phyloP scores from a whole-genome alignment of 2,329 filamentous ascomycete species.

The Fusarium dlaminii region DNA sequence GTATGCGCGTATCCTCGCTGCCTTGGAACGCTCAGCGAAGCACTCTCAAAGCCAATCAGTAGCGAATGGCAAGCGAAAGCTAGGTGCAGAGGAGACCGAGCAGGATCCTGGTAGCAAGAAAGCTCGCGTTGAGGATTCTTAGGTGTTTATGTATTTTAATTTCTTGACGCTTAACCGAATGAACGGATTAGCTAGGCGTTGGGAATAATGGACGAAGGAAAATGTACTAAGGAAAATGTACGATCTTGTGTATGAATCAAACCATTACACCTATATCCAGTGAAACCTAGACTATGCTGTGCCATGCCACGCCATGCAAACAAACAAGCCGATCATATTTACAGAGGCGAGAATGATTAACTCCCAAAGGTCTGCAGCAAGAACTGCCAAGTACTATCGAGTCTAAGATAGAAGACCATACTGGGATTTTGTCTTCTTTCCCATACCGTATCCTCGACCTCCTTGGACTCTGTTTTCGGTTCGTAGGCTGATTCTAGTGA shows the following conservation, averaged over 20 bases:
- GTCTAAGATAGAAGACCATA: conserved; percentile 16
- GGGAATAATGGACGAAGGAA: conserved; percentile 17
- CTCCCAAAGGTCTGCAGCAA: conserved; percentile 21
- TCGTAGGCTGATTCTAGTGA: neutral
- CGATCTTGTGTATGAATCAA: conserved; percentile 27
- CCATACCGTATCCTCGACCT: neutral
- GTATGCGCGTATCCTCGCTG: conserved; percentile 72
- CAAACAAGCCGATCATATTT: conserved; percentile 26
- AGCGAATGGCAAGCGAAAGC: conserved; percentile 58
- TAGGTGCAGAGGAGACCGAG: conserved; percentile 42
- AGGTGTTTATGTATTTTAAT: neutral
- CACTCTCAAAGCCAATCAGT: conserved; percentile 34
- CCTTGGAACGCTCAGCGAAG: conserved; percentile 52
- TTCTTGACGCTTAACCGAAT: neutral
- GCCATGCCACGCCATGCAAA: conserved; percentile 37
- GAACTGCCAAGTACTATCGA: conserved; percentile 25
- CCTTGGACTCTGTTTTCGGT: neutral
- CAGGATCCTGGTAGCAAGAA: conserved; percentile 57
- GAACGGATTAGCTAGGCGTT: conserved; percentile 22
- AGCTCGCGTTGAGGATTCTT: conserved; percentile 52
- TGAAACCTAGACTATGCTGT: conserved; percentile 26
- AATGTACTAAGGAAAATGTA: conserved; percentile 26
- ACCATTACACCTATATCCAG: conserved; percentile 35
- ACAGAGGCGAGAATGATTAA: conserved; percentile 32
- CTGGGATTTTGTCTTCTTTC: neutral